Evolutionary conservation across 306 rosid species (phyloP).

Genomic region (Hippophae gyantsensis): DNA sequence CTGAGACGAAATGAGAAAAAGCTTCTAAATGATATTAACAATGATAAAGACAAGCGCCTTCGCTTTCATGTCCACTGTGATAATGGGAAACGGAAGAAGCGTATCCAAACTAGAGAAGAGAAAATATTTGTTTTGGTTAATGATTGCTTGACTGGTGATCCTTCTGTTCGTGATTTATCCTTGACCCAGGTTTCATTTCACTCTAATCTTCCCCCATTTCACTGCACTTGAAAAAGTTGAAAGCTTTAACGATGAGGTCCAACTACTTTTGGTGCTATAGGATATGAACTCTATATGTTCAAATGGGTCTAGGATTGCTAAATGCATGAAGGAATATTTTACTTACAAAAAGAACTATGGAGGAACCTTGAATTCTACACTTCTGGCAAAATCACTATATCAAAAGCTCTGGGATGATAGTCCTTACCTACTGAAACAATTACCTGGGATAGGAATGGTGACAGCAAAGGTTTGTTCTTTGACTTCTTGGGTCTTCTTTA

Average conservation of each 20-base stretch:
- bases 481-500: conserved; percentile 7
- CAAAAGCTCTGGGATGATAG: conserved; percentile 98
- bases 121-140: conserved; percentile 76
- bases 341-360: conserved; percentile 67
- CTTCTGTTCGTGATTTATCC: conserved; percentile 73
- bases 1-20: conserved; percentile 96
- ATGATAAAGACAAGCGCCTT: conserved; percentile 84
- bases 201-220: conserved; percentile 16
- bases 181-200: conserved; percentile 59
- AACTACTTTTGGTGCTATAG: conserved; percentile 36
- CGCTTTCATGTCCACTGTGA: conserved; percentile 73
- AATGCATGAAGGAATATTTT: conserved; percentile 90
- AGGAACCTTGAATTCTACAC: conserved; percentile 66
- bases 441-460: conserved; percentile 98
- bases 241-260: conserved; percentile 17
- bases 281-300: conserved; percentile 86
- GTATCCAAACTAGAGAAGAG: conserved; percentile 91
- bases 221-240: conserved; percentile 1
- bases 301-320: conserved; percentile 85
- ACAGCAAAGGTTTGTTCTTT: conserved; percentile 68
- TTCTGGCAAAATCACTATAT: conserved; percentile 71
- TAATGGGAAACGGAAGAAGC: conserved; percentile 73
- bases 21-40: conserved; percentile 69
- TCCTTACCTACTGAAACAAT: conserved; percentile 78
- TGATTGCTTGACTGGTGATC: conserved; percentile 97